Percentiles rank a stretch among this genome's conserved stretches.
Conservation (phyloP, 495 filamentous ascomycete species). For the Penicillium psychrofluorescens region DNA sequence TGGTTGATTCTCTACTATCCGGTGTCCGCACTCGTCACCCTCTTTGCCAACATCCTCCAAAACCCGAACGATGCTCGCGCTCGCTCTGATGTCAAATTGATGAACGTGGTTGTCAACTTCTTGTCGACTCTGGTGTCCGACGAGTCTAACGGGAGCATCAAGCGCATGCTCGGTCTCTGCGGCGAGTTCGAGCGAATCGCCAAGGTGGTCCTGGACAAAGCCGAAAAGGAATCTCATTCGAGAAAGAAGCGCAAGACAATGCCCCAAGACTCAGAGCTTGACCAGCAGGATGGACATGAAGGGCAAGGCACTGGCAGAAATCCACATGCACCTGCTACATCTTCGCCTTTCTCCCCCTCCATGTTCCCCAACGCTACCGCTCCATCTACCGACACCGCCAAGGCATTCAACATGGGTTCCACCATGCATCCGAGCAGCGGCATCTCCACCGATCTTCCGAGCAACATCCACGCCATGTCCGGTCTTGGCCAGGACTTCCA, state of each 20-base stretch:
- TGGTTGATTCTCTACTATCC: conserved; percentile 98
- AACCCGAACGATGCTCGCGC: conserved; percentile 88
- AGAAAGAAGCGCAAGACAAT: conserved; percentile 73
- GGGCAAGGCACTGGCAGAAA: conserved; percentile 4
- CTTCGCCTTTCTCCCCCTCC: conserved; percentile 27
- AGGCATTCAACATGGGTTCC: conserved; percentile 23
- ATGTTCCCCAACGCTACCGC: conserved; percentile 21
- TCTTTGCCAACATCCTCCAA: conserved; percentile 95
- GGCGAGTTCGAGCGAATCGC: conserved; percentile 94
- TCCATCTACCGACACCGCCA: conserved; percentile 18
- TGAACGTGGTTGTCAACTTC: conserved; percentile 90
- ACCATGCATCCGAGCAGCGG: conserved; percentile 25
- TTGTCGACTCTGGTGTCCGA: conserved; percentile 69
- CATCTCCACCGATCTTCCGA: conserved; percentile 16
- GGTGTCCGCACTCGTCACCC: conserved; percentile 87
- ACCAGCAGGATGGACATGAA: conserved; percentile 1
- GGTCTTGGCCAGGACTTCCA: conserved; percentile 31
- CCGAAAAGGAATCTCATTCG: conserved; percentile 70
- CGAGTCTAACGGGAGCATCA: conserved; percentile 75
- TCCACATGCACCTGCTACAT: conserved; percentile 19
- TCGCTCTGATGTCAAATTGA: conserved; percentile 79
- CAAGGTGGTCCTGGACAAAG: conserved; percentile 82
- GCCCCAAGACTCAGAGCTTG: conserved; percentile 24
- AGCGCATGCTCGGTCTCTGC: conserved; percentile 88
- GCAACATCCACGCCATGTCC: conserved; percentile 24